Base-by-base conservation (phyloP, 768 basidiomycete species). In the Calvatia gigantea region DNA sequence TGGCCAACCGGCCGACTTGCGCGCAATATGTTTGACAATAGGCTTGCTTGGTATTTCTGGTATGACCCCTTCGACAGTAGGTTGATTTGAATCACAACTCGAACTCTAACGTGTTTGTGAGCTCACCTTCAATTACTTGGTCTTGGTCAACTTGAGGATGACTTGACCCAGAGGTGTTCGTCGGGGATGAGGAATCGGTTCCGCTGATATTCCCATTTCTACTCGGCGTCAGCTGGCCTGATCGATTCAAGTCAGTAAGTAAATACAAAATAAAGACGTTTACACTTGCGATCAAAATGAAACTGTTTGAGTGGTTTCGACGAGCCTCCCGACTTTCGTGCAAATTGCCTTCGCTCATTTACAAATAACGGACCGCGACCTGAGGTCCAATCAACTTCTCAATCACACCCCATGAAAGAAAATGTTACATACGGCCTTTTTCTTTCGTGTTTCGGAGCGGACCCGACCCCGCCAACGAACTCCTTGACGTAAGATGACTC, bases 241-340 rank as follows among this genome's bases (percentile, higher is more conserved):
- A 3, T 27, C 14, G 4, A 17, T 21, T 11, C 8, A 48, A 17
- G 31, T 23, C 17, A 21, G 17, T n/a, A 48, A 19, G 29, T 21
- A 0, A 25, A 9, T 4, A 23, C 3, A 0, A 21, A 8, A 31
- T 29, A 9, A 17, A 3, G 19, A 29, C 11, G 15, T 5, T n/a
- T 17, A 2, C 8, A 56, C 54, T 49, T 19, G 49, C 54, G 46
- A 42, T 49, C 38, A 43, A 56, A 49, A 4, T 42, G 39, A 23
- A 15, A 14, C 15, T 31, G 48, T 21, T 42, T 56, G 6, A 29
- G 29, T 3, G 39, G 46, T 21, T 42, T 48, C 15, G 27, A 43
- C 23, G 29, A 38, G 15, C 28, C 47, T 15, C 15, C 35, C 3
- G 54, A 41, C 11, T 56, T 56, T 3, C 54, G 35, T 17, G 54